Evolutionary conservation across 352 stramenopile genomes (phyloP), one percentile per base, ranked within the genome.

Genomic region (Globisporangium emineosum): DNA sequence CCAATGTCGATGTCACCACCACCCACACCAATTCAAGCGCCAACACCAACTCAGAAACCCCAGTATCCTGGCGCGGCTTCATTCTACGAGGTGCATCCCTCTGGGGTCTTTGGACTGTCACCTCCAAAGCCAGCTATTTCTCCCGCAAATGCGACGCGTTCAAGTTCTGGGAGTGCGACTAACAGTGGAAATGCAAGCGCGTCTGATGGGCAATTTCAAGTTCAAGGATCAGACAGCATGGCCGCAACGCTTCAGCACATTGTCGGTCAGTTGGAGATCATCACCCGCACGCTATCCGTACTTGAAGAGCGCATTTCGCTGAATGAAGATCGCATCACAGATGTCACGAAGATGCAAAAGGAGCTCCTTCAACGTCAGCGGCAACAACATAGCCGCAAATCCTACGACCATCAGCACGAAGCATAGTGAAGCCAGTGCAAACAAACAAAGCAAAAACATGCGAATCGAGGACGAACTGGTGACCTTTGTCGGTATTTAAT

Each of bases 261-360:
- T 66, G 76, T 97, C 9, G 89, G 86, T 0, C 90, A 97, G 64
- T 66, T 97, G 29, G 89, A 97, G 66, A 93, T 96, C 66, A 84
- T 97, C 64, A 97, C 90, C 0, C 74, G 74, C 21, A 97, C 90
- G 33, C 71, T 97, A 6, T 83, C 74, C 5, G 77, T 95, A 21
- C 64, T 97, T 0, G 90, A 97, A 65, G 81, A 96, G 60, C 77
- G 90, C 32, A 80, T 97, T 25, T 91, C 81, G 10, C 80, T 93
- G 49, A 92, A 76, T 43, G 90, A 97, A 65, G 86, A 96, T 56
- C 81, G 83, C 9, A 90, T 93, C 53, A 63, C 72, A 23, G 78
- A 91, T 32, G 64, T 93, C n/a, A 68, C 75, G 6, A 77, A 69
- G 60, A 76, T 87, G 7, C 84, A 93, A 61, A 87, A 77, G 47